These are phyloP conservation scores for Ploettnerulaceae sp. DNA, from an alignment of 2,329 filamentous ascomycete species.

Conservation along the genomic window DNA sequence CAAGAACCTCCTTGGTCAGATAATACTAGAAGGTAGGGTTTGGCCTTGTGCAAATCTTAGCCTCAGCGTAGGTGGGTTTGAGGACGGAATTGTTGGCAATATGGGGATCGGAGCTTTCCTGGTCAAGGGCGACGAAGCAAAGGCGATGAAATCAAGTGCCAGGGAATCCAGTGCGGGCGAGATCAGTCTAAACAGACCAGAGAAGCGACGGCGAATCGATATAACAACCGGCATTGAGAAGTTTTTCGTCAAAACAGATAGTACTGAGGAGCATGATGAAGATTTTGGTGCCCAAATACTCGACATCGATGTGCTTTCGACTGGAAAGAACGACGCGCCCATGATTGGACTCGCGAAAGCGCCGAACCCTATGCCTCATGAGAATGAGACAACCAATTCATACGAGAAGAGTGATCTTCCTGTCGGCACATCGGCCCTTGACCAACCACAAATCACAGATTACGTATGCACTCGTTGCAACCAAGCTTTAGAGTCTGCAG, in stretches of 20 bases:
- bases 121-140: conserved; percentile 66
- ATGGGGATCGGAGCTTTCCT: conserved; percentile 82
- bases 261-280: conserved; percentile 29
- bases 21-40: conserved; percentile 69
- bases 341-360: conserved; percentile 11
- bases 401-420: conserved; percentile 19
- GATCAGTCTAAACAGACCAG: conserved; percentile 24
- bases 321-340: conserved; percentile 17
- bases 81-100: conserved; percentile 80
- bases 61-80: conserved; percentile 84
- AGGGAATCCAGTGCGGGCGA: conserved; percentile 17
- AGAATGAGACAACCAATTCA: conserved; percentile 32
- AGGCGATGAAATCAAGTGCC: conserved; percentile 41
- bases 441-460: conserved; percentile 36
- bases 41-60: conserved; percentile 94
- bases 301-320: conserved; percentile 13
- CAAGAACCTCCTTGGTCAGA: conserved; percentile 70
- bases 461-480: conserved; percentile 62
- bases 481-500: conserved; percentile 50
- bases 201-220: conserved; percentile 33
- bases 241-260: conserved; percentile 31
- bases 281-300: conserved; percentile 29
- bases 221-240: conserved; percentile 26
- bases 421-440: conserved; percentile 26
- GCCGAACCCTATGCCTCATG: conserved; percentile 13